Percentiles rank a stretch among this genome's conserved stretches.
These are phyloP conservation scores for Carex kokanica DNA, from an alignment of 176 grass and related monocot species.

Conservation along the genomic window DNA sequence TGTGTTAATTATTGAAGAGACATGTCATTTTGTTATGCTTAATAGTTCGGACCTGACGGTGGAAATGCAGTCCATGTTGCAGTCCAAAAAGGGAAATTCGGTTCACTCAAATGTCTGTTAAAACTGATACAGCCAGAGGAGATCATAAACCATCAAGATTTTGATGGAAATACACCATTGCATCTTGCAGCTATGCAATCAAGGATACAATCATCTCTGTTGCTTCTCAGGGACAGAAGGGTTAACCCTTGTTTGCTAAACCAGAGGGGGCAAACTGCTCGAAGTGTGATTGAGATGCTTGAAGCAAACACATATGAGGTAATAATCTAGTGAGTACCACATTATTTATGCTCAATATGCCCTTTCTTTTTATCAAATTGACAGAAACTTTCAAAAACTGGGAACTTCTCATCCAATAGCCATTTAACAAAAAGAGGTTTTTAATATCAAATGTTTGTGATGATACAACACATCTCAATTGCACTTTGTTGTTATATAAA, in stretches of 20 bases:
- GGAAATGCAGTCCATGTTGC: slow-evolving; percentile 32
- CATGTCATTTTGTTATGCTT: background rate
- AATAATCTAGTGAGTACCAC: background rate
- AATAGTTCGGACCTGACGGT: background rate
- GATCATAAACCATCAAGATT: slow-evolving; percentile 33
- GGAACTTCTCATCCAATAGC: background rate
- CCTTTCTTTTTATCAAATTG: background rate
- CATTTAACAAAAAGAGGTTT: background rate
- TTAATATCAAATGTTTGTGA: background rate
- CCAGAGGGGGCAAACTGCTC: slow-evolving; percentile 29
- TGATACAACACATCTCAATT: no score
- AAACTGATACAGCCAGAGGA: slow-evolving; percentile 23
- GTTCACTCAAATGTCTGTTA: slow-evolving; percentile 28
- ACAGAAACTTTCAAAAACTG: background rate
- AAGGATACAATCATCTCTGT: slow-evolving; percentile 22
- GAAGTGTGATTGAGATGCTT: slow-evolving; percentile 18
- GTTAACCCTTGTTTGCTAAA: slow-evolving; percentile 30
- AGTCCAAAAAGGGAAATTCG: slow-evolving; percentile 17
- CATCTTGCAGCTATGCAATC: slow-evolving; percentile 42
- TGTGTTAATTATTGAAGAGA: no score
- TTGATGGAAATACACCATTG: slow-evolving; percentile 47
- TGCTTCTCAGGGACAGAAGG: slow-evolving; percentile 26
- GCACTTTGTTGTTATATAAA: background rate
- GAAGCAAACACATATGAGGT: slow-evolving; percentile 32
- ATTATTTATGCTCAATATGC: background rate